Evolutionary conservation across 148 eudicot genomes (phyloP).

Genomic region (Vaccinium vitisidaea): DNA sequence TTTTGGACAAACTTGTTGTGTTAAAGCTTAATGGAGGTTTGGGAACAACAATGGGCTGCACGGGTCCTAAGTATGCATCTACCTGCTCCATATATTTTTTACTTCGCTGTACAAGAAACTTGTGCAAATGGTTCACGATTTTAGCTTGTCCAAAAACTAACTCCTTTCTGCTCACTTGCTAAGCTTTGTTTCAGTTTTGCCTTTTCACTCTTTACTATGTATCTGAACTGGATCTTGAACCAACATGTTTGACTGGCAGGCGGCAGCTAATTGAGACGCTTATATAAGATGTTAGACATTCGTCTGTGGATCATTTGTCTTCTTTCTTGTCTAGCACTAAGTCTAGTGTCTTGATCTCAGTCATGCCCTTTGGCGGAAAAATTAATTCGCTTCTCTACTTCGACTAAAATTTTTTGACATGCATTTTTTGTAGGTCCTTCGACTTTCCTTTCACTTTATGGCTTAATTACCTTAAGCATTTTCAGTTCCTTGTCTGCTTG

Average conservation of each 20-base stretch:
- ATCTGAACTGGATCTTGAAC: conserved; percentile 7
- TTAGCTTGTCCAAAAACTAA: background rate
- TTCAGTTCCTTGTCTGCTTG: conserved; percentile 4
- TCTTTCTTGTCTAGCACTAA: background rate
- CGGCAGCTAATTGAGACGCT: background rate
- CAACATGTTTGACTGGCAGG: background rate
- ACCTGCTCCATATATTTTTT: background rate
- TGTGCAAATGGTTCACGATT: background rate
- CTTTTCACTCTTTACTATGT: background rate
- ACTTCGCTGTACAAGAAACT: background rate
- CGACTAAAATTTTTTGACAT: background rate
- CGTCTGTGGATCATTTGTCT: background rate
- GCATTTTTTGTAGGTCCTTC: background rate
- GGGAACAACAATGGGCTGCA: conserved; percentile 99
- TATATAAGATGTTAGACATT: background rate
- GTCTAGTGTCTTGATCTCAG: background rate
- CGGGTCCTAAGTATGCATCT: conserved; percentile 88
- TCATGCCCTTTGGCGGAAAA: background rate
- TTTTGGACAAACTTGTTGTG: conserved; percentile 95
- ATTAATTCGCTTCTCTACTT: background rate
- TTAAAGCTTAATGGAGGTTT: conserved; percentile 98
- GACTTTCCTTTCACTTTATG: background rate
- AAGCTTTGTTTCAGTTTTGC: background rate
- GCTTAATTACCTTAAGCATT: background rate
- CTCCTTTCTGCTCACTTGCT: background rate